Base-by-base conservation (phyloP, 31 red algal species). In the Porphyra umbilicalis region DNA sequence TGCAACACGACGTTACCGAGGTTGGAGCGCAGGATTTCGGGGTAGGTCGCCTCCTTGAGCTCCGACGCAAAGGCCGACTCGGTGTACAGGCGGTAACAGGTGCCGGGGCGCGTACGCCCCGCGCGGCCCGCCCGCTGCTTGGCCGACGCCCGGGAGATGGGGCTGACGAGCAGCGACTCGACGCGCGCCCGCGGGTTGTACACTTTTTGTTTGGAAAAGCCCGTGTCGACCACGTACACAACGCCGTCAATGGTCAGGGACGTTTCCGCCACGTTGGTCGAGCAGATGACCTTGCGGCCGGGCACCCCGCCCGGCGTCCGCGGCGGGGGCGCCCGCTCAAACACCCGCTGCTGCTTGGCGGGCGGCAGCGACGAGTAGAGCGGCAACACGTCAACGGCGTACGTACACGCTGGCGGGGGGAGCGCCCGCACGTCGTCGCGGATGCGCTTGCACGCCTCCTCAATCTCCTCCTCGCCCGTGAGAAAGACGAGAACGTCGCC, bases 191-290 rank as follows among this genome's bases (percentile, higher is more conserved):
- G 57, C 10, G 97, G 91, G 42, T 92, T 87, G 86, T 94, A 99
- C 33, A 96, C 76, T 40, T 94, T 94, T 77, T 96, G 93, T 77
- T 96, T 96, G 30, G 97, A 88, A 33, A 96, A 91, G 9, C 94
- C 94, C 4, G 94, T 83, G 82, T 99, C 94, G 18, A 99, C 82
- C 31, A 99, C 94, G 78, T 96, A 99, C 10, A 93, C 90, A 11
- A 99, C 81, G 10, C 97, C 97, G 82, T 96, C 94, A 79, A 99
- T 96, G 4, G 94, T 96, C 37, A 96, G 86, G 29, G 97, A 99
- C 37, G 94, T 94, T 34, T 99, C 94, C n/a, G 97, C 97, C 71
- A 99, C 89, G 78, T 99, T 99, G 7, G 97, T 99, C 8, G 97
- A 86, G 37, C 85, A 90, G 36, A 99, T 97, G 18, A 96, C 83